phyloP scores from a whole-genome alignment of 108 stramenopile species.

The Conticribra weissflogii region DNA sequence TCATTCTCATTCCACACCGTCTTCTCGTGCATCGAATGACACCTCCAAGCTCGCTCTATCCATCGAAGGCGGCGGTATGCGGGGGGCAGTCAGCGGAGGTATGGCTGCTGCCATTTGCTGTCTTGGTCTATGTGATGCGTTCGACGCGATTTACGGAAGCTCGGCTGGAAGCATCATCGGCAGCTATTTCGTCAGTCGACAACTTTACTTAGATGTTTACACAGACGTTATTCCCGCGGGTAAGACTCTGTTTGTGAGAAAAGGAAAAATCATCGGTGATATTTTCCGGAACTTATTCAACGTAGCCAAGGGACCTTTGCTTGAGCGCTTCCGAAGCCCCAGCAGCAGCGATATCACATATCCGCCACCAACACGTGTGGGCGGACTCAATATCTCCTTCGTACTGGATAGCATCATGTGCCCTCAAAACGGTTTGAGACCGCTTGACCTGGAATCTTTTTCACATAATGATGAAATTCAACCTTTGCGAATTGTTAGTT shows the following conservation, averaged over 20 bases:
- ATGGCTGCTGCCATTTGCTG: slow-evolving; percentile 83
- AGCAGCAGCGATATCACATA: slow-evolving; percentile 1
- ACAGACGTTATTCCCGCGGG: slow-evolving; percentile 70
- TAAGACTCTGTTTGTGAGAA: slow-evolving; percentile 69
- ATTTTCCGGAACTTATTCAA: slow-evolving; percentile 46
- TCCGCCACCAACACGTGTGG: slow-evolving; percentile 33
- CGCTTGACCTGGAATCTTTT: slow-evolving; percentile 80
- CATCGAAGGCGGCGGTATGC: slow-evolving; percentile 87
- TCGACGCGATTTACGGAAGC: slow-evolving; percentile 79
- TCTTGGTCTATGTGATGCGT: slow-evolving; percentile 73
- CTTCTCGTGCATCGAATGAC: slow-evolving; percentile 54
- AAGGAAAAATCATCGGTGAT: slow-evolving; percentile 44
- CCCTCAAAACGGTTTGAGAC: slow-evolving; percentile 65
- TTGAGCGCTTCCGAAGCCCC: slow-evolving; percentile 34
- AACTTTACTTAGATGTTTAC: slow-evolving; percentile 84
- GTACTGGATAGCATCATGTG: slow-evolving; percentile 80
- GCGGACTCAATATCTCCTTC: slow-evolving; percentile 78
- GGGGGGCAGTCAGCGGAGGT: slow-evolving; percentile 76
- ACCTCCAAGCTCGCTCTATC: slow-evolving; percentile 73
- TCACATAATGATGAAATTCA: slow-evolving; percentile 60
- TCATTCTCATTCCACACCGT: slow-evolving; percentile 58
- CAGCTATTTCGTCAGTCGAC: slow-evolving; percentile 75
- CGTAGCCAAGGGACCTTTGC: slow-evolving; percentile 22
- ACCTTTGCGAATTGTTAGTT: slow-evolving; percentile 66
- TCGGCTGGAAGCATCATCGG: slow-evolving; percentile 82